A percentile compares a stretch with the other conserved stretches of the same genome.
These are phyloP conservation scores for Amanita brunnescens DNA, from an alignment of 768 basidiomycete species.

Conservation along the genomic window DNA sequence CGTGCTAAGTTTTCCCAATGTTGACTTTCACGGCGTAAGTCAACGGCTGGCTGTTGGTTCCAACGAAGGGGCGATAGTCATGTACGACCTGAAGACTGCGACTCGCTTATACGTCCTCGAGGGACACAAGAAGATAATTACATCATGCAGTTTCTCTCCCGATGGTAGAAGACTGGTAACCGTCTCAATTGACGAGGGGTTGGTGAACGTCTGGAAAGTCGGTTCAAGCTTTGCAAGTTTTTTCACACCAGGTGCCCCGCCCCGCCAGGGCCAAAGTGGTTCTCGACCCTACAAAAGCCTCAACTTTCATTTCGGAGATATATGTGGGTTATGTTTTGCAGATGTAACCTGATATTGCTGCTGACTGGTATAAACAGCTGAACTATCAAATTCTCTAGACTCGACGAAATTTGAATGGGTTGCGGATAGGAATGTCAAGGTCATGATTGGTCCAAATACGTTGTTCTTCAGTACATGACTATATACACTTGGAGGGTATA, in stretches of 20 bases:
- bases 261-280: slow-evolving; percentile 77
- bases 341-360: not conserved
- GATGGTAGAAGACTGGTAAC: slow-evolving; percentile 89
- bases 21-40: slow-evolving; percentile 85
- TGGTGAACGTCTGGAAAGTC: slow-evolving; percentile 92
- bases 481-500: not conserved
- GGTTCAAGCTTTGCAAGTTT: slow-evolving; percentile 84
- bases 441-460: slow-evolving; percentile 3
- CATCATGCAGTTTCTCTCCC: slow-evolving; percentile 86
- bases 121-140: slow-evolving; percentile 72
- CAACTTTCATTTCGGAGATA: slow-evolving; percentile 75
- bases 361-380: not conserved
- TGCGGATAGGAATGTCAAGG: slow-evolving; percentile 2
- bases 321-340: slow-evolving; percentile 42
- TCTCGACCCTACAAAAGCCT: slow-evolving; percentile 85
- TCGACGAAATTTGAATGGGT: slow-evolving; percentile 7
- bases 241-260: slow-evolving; percentile 86
- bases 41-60: slow-evolving; percentile 93
- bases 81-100: slow-evolving; percentile 96
- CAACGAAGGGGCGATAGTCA: slow-evolving; percentile 85
- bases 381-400: not conserved
- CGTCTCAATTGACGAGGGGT: slow-evolving; percentile 75
- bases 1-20: slow-evolving; percentile 65
- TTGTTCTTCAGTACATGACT: slow-evolving; percentile 4
- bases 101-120: slow-evolving; percentile 93